Evolutionary conservation across 2,329 filamentous ascomycete species (phyloP), one percentile per base, ranked within the genome.

Genomic region (Pseudogymnoascus sp.): DNA sequence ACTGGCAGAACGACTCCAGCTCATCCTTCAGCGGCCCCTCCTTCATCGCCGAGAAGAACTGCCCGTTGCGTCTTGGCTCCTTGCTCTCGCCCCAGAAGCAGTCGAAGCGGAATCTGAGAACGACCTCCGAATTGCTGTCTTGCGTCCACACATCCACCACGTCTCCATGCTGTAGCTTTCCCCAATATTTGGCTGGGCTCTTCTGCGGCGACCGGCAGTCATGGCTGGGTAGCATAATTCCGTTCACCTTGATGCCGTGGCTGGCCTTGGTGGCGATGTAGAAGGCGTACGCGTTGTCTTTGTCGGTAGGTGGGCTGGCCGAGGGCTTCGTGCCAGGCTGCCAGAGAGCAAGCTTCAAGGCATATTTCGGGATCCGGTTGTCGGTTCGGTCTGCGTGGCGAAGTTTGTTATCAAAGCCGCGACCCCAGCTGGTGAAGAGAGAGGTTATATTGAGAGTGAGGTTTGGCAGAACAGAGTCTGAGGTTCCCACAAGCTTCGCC

Each of bases 221-320:
- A 40, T 83, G 77, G 1, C 85, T 84, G 1, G 75, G 77, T 23
- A 97, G 76, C 42, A 80, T 78, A n/a, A 84, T 81, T 28, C 84
- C 86, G 70, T 97, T 97, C 71, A 97, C 81, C 68, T 79, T 82
- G 66, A 97, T 90, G 18, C 91, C 90, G 28, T 81, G 79, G 5
- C 86, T 88, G 3, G 90, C 89, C 69, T 92, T 91, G 3, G 91
- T 96, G 1, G 89, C 88, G 60, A 97, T 86, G 72, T 85, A 88
- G 66, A 92, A 89, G 3, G 84, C 82, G 14, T 75, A 69, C 2
- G n/a, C 46, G 11, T 60, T 61, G 11, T 67, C 64, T 6, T 40
- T 50, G 14, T 50, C 68, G 8, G 77, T 80, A 78, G 80, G 86
- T 63, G 82, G 80, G 71, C 83, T 84, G 61, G 82, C 82, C 37